These are phyloP conservation scores for Coemansia sp. DNA, from an alignment of 192 early-diverging fungal genomes.

Conservation along the genomic window DNA sequence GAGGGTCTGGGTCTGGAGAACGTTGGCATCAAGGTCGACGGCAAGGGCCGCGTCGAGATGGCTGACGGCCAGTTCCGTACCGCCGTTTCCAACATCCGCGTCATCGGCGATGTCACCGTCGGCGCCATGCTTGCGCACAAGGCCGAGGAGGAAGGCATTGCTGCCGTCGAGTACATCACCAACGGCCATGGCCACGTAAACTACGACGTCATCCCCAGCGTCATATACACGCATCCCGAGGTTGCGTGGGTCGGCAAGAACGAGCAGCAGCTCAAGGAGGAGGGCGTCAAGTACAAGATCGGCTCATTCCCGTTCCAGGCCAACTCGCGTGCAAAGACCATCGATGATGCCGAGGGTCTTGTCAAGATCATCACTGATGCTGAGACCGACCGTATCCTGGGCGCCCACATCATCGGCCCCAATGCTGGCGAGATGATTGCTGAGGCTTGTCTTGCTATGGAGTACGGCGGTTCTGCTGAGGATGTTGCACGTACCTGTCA, in stretches of 20 bases:
- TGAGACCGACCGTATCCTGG: conserved; percentile 93
- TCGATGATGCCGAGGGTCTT: conserved; percentile 87
- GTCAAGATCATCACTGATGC: conserved; percentile 97
- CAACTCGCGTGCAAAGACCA: conserved; percentile 98
- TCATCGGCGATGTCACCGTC: conserved; percentile 95
- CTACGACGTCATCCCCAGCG: conserved; percentile 96
- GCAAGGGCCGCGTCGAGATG: conserved; percentile 82
- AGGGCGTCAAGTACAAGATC: conserved; percentile 82
- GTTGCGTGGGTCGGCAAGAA: conserved; percentile 98
- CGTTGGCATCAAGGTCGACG: conserved; percentile 85
- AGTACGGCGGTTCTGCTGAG: conserved; percentile 97
- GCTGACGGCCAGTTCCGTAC: conserved; percentile 75
- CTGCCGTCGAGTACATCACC: conserved; percentile 90
- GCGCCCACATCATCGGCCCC: conserved; percentile 97
- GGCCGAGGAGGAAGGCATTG: conserved; percentile 99
- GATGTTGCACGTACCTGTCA: conserved; percentile 98
- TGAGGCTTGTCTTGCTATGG: conserved; percentile 95
- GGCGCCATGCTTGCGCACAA: conserved; percentile 99
- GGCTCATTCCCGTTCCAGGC: conserved; percentile 94
- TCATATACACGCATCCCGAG: conserved; percentile 98
- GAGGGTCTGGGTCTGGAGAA: conserved; percentile 90
- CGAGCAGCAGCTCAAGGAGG: conserved; percentile 89
- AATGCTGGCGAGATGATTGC: conserved; percentile 99
- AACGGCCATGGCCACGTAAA: conserved; percentile 96
- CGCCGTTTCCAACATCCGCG: conserved; percentile 81